Evolutionary conservation across 495 filamentous ascomycete species (phyloP).

Genomic region (Neurospora discreta): DNA sequence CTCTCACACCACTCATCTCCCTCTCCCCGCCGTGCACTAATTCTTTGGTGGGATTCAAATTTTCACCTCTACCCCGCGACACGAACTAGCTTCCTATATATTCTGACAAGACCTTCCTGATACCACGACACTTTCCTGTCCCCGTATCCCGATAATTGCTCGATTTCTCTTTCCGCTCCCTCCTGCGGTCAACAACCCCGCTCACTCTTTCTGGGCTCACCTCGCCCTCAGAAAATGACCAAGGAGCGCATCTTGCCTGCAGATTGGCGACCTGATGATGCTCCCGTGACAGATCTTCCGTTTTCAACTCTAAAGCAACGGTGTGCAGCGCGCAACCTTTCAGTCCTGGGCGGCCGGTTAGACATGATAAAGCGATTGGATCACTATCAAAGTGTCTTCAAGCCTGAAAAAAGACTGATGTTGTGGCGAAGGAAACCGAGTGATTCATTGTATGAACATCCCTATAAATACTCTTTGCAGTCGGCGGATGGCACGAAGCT

Average conservation of each 20-base stretch:
- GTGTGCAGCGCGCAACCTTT: neutral
- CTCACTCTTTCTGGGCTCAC: neutral
- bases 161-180: neutral
- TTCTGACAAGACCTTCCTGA: neutral
- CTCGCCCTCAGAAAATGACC: neutral
- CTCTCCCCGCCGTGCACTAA: neutral
- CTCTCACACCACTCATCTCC: neutral
- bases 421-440: neutral
- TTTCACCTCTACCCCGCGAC: neutral
- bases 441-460: too few relatives aligned
- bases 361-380: neutral
- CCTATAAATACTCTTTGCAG: neutral
- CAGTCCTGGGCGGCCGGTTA: fast-evolving
- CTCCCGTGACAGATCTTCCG: neutral
- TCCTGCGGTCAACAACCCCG: neutral
- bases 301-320: neutral
- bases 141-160: neutral
- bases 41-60: neutral
- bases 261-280: neutral
- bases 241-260: neutral
- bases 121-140: neutral
- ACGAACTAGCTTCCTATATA: neutral
- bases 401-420: neutral
- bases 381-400: neutral
- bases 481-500: neutral